Evolutionary conservation across 345 rosid genomes (phyloP).

Genomic region (Microcos paniculata): DNA sequence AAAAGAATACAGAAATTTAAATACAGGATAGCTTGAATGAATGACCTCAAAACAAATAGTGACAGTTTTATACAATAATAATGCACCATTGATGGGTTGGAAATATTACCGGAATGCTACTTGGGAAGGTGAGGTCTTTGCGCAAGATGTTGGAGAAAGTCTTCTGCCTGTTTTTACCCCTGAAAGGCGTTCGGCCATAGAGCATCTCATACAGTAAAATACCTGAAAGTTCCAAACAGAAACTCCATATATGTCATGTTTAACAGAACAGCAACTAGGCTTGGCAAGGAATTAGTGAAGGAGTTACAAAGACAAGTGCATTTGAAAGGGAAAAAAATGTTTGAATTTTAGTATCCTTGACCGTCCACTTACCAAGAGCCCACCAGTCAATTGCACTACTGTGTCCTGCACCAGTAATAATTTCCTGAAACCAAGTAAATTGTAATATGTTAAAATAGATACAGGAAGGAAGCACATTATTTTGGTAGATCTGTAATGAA

Average conservation of each 20-base stretch:
- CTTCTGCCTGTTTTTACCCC: slow-evolving; percentile 97
- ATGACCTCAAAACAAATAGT: background rate
- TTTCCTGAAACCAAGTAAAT: slow-evolving; percentile 61
- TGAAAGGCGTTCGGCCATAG: slow-evolving; percentile 95
- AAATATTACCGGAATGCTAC: slow-evolving; percentile 79
- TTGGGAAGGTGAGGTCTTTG: slow-evolving; percentile 95
- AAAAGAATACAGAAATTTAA: background rate
- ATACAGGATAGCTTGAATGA: background rate
- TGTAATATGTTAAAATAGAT: background rate
- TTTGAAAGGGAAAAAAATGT: background rate
- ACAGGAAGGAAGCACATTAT: background rate
- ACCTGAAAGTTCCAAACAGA: slow-evolving; percentile 46
- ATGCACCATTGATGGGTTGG: background rate
- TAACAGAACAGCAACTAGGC: background rate
- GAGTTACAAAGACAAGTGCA: background rate
- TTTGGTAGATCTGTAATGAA: background rate
- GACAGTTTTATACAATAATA: background rate
- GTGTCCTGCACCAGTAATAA: slow-evolving; percentile 88
- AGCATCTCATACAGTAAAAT: slow-evolving; percentile 94
- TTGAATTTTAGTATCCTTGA: background rate
- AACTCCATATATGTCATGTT: background rate
- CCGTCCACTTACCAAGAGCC: slow-evolving; percentile 74
- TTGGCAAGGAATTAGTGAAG: background rate
- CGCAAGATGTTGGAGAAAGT: slow-evolving; percentile 89
- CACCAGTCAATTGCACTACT: slow-evolving; percentile 94